A percentile compares a stretch with the other conserved stretches of the same genome.
These are phyloP conservation scores for Lyophyllum shimeji DNA, from an alignment of 768 basidiomycete genomes.

Conservation along the genomic window DNA sequence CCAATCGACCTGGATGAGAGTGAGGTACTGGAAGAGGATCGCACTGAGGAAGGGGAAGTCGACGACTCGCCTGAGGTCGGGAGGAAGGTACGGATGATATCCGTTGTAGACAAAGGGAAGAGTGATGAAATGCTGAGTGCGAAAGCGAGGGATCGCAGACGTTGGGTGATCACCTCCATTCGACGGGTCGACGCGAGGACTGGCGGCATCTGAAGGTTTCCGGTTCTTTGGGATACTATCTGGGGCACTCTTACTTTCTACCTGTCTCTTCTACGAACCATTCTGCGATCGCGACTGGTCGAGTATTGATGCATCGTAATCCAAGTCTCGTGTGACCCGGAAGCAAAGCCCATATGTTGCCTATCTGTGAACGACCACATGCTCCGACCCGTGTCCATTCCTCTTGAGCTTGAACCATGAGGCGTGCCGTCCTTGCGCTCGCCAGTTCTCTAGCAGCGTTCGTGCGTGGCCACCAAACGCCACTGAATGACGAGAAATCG, in stretches of 20 bases:
- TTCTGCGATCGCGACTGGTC: not conserved
- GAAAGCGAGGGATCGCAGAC: constrained; percentile 35
- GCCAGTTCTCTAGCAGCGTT: constrained; percentile 1
- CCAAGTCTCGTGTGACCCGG: not conserved
- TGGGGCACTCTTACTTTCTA: not conserved
- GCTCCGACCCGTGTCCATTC: not conserved
- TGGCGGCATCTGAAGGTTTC: constrained; percentile 12
- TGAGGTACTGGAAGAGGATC: constrained; percentile 77
- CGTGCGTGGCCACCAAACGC: constrained; percentile 8
- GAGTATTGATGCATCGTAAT: not conserved
- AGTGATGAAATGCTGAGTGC: constrained; percentile 27
- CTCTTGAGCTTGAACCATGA: not conserved
- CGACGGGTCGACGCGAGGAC: constrained; percentile 38
- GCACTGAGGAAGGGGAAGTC: constrained; percentile 74
- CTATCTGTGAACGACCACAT: not conserved
- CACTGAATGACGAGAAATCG: constrained; percentile 8
- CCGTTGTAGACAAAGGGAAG: constrained; percentile 39
- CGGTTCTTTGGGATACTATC: not conserved
- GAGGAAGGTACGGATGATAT: constrained; percentile 56
- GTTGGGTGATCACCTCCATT: constrained; percentile 38
- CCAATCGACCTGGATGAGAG: constrained; percentile 75
- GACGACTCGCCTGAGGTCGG: constrained; percentile 66
- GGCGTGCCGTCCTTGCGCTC: not conserved
- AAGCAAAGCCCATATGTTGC: not conserved
- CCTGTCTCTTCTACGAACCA: not conserved